phyloP scores from a whole-genome alignment of 2,329 filamentous ascomycete species.

The Talaromyces sp. region DNA sequence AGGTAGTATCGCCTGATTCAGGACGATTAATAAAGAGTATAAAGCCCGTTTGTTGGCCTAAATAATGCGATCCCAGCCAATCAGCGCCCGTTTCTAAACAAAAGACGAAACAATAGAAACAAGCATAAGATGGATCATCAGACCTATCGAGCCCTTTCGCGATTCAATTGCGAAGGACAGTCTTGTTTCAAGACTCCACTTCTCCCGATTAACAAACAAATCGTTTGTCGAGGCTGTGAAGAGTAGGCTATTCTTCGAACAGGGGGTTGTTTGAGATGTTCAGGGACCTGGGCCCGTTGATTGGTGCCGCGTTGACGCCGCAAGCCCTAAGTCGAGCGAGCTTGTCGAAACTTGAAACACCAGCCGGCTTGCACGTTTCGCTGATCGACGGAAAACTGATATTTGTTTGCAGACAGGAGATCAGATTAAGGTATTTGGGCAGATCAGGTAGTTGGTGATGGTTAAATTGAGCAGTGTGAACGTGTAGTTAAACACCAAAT shows the following conservation, averaged over 20 bases:
- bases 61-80: not conserved
- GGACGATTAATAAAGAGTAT: not conserved
- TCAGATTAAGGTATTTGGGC: not conserved
- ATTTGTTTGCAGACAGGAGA: not conserved
- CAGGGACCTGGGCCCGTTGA: slow-evolving; percentile 3
- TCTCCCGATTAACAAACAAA: not conserved
- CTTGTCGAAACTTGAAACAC: slow-evolving; percentile 14
- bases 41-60: not conserved
- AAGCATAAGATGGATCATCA: not conserved
- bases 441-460: not conserved
- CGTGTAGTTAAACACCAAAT: not conserved
- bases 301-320: slow-evolving; percentile 2
- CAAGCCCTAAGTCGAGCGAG: slow-evolving; percentile 5
- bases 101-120: slow-evolving; percentile 3
- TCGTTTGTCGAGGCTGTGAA: not conserved
- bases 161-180: not conserved
- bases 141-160: not conserved
- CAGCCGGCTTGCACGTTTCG: not conserved
- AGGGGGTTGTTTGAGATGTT: slow-evolving; percentile 7
- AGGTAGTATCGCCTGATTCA: not conserved
- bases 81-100: not conserved
- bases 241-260: not conserved
- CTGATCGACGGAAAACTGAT: not conserved
- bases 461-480: not conserved
- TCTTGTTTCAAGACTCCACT: slow-evolving; percentile 5